A percentile compares a stretch with the other conserved stretches of the same genome.
Evolutionary conservation across 2,329 filamentous ascomycete genomes (phyloP).

Genomic region (Arthrobotrys iridis): DNA sequence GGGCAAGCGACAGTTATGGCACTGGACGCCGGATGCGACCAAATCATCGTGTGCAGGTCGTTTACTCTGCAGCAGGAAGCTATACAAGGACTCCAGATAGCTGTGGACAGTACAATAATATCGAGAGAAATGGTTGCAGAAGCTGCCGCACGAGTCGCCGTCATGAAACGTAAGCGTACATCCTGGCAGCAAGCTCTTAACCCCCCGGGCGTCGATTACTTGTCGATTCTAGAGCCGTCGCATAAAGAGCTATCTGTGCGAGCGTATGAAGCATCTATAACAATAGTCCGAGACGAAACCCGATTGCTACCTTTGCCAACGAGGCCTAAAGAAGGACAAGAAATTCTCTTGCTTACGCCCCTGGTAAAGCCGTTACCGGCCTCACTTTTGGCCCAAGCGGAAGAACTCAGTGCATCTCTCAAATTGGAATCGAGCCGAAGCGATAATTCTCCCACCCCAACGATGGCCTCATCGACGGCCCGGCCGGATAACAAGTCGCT

Average conservation of each 20-base stretch:
- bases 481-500: conserved; percentile 36
- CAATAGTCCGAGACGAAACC: conserved; percentile 89
- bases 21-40: conserved; percentile 91
- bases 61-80: conserved; percentile 51
- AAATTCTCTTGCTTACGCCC: conserved; percentile 69
- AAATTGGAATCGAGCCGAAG: conserved; percentile 52
- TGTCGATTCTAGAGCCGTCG: conserved; percentile 81
- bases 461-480: conserved; percentile 51
- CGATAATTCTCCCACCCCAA: conserved; percentile 65
- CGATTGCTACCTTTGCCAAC: conserved; percentile 76
- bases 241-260: conserved; percentile 83
- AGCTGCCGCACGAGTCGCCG: conserved; percentile 80
- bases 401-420: conserved; percentile 14
- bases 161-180: conserved; percentile 86
- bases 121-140: conserved; percentile 80
- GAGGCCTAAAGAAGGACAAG: conserved; percentile 53
- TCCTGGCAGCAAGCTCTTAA: conserved; percentile 93
- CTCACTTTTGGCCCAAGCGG: conserved; percentile 48
- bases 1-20: conserved; percentile 97
- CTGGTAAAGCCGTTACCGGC: conserved; percentile 64
- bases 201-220: conserved; percentile 75
- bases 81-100: conserved; percentile 83
- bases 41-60: conserved; percentile 81
- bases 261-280: conserved; percentile 92
- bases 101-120: conserved; percentile 91